A percentile compares a stretch with the other conserved stretches of the same genome.
Evolutionary conservation across 768 basidiomycete genomes (phyloP).

Genomic region (Coprinopsis marcescibilis): DNA sequence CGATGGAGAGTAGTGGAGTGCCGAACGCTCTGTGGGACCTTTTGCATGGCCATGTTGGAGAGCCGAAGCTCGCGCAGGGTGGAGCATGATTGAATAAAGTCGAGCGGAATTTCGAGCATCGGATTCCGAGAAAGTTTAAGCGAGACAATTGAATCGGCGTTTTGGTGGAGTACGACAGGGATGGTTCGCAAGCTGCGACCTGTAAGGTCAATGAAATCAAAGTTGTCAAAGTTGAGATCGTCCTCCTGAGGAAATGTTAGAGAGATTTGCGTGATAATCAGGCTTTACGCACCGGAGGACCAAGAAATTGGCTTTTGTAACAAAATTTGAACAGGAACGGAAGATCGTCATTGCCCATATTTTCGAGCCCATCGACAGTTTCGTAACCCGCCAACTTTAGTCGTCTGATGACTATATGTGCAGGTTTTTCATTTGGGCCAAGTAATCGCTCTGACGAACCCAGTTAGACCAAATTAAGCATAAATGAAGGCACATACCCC

Average conservation of each 20-base stretch:
- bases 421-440: conserved; percentile 74
- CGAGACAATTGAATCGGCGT: conserved; percentile 77
- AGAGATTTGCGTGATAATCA: neutral
- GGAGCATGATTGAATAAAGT: conserved; percentile 89
- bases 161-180: conserved; percentile 78
- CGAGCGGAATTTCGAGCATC: conserved; percentile 92
- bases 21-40: conserved; percentile 79
- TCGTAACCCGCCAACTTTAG: conserved; percentile 89
- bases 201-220: conserved; percentile 77
- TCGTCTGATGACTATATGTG: conserved; percentile 75
- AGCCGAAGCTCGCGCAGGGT: conserved; percentile 80
- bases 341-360: conserved; percentile 72
- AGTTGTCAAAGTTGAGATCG: conserved; percentile 62
- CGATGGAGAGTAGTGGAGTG: conserved; percentile 68
- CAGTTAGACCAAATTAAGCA: neutral
- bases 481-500: conserved; percentile 43
- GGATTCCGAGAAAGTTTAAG: conserved; percentile 92
- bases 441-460: conserved; percentile 68
- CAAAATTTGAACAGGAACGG: conserved; percentile 86
- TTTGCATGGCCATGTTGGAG: conserved; percentile 91
- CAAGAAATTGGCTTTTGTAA: conserved; percentile 73
- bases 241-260: conserved; percentile 49
- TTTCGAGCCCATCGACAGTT: conserved; percentile 69
- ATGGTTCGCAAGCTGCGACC: conserved; percentile 79
- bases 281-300: conserved; percentile 45